phyloP scores from a whole-genome alignment of 176 grass and related monocot species.

The Echinochloa phyllopogon region DNA sequence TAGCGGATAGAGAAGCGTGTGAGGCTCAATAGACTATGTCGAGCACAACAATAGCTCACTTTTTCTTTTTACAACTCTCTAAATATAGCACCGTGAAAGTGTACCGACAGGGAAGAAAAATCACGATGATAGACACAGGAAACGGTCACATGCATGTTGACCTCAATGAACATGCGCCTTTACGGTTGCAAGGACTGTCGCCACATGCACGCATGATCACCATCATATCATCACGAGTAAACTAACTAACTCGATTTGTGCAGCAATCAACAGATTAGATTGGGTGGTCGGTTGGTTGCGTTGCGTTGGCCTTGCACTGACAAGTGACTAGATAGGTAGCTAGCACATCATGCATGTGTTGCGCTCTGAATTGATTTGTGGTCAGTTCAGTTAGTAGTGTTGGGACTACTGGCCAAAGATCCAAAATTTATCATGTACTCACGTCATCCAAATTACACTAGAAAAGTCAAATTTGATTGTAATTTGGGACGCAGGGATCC shows the following conservation, averaged over 20 bases:
- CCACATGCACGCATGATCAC: neutral
- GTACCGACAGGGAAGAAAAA: neutral
- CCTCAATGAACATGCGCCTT: neutral
- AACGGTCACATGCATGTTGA: neutral
- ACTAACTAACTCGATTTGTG: neutral
- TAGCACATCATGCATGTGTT: neutral
- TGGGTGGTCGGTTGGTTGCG: constrained; percentile 4
- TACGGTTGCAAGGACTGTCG: neutral
- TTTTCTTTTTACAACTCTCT: no score
- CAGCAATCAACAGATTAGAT: neutral
- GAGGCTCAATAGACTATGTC: neutral
- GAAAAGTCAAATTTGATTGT: no score
- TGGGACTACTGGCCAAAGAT: no score
- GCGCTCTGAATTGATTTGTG: neutral
- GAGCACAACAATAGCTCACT: no score
- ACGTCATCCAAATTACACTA: no score
- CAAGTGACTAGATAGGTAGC: neutral
- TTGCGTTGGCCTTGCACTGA: neutral
- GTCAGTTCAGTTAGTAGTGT: neutral
- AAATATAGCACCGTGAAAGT: neutral
- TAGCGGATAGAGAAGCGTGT: constrained; percentile 15
- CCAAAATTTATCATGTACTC: neutral
- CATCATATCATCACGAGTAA: neutral
- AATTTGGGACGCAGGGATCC: no score
- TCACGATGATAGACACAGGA: neutral